Percentiles rank a stretch among this genome's conserved stretches.
These are phyloP conservation scores for Blumeriella jaapii DNA, from an alignment of 2,329 filamentous ascomycete genomes.

Conservation along the genomic window DNA sequence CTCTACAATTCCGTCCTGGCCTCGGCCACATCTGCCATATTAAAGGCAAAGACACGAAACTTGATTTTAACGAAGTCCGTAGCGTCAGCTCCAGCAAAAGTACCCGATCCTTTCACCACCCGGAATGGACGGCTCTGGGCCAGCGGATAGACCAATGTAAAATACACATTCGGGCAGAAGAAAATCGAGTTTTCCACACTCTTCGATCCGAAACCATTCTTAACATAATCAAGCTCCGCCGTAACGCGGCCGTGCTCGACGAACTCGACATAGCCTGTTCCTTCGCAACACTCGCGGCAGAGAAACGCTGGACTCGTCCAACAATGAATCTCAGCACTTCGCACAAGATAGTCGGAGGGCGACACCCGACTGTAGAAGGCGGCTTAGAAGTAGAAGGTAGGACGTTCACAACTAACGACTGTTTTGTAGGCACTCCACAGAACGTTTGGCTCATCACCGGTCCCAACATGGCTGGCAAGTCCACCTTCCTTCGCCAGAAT, in stretches of 20 bases:
- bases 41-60: constrained; percentile 59
- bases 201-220: constrained; percentile 67
- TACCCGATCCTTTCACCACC: constrained; percentile 73
- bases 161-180: constrained; percentile 69
- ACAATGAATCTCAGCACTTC: constrained; percentile 50
- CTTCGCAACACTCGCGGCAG: constrained; percentile 67
- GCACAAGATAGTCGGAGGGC: constrained; percentile 72
- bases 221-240: constrained; percentile 75
- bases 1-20: constrained; percentile 74
- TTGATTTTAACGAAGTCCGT: constrained; percentile 26
- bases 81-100: constrained; percentile 69
- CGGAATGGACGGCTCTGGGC: constrained; percentile 76
- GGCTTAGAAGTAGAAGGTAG: constrained; percentile 71
- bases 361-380: constrained; percentile 85
- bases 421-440: constrained; percentile 59
- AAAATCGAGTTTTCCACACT: constrained; percentile 65
- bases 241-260: constrained; percentile 84
- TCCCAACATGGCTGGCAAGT: constrained; percentile 98
- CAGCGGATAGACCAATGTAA: constrained; percentile 67
- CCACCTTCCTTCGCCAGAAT: constrained; percentile 90
- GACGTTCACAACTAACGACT: constrained; percentile 77
- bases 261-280: constrained; percentile 85
- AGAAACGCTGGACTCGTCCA: constrained; percentile 65
- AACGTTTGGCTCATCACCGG: constrained; percentile 58
- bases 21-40: constrained; percentile 87